Base-by-base conservation (phyloP, 805 yeast genomes). In the Citeromyces nyonsensis region DNA sequence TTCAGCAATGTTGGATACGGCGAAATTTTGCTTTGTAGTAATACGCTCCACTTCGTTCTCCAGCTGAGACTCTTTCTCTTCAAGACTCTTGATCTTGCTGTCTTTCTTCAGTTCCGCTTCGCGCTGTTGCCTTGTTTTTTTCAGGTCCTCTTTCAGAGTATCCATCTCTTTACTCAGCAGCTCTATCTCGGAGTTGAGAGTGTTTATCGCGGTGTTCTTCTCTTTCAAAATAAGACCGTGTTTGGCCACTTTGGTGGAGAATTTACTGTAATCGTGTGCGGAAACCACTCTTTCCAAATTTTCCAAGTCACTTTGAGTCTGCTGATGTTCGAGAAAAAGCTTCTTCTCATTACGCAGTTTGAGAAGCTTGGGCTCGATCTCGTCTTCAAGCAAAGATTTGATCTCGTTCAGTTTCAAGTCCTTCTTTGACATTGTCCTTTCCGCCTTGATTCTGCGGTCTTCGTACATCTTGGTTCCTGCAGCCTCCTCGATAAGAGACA, bases 381-480 rank as follows among this genome's bases (percentile, higher is more conserved):
- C 97, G 47, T 86, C 95, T 11, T 60, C 59, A 35, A 88, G 59
- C 29, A 86, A 54, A 22, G 67, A 63, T 41, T 80, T 66, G 34
- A 85, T 86, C 47, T 83, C 94, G 25, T 63, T 69, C 32, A 91
- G 63, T 45, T 86, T 86, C 10, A 79, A 67, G 43, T 91, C 95
- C 46, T 88, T 88, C 54, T 85, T 86, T 1, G 76, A 68, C 84
- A 91, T 84, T 2, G 95, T 83, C 47, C 81, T 76, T 44, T 83
- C 79, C 0, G 97, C 95, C 49, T 81, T 82, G 37, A 81, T 94
- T 44, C 88, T 75, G 40, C 95, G 71, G 39, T 85, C 94, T 52
- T 91, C 97, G 48, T 83, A 91, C 66, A 88, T 82, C 40, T 88
- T 73, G 0, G 98, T 91, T 5, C 99, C 98, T 0, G 98, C 95